Conservation (phyloP, 306 rosid species). For the Ormosia semicastrata region DNA sequence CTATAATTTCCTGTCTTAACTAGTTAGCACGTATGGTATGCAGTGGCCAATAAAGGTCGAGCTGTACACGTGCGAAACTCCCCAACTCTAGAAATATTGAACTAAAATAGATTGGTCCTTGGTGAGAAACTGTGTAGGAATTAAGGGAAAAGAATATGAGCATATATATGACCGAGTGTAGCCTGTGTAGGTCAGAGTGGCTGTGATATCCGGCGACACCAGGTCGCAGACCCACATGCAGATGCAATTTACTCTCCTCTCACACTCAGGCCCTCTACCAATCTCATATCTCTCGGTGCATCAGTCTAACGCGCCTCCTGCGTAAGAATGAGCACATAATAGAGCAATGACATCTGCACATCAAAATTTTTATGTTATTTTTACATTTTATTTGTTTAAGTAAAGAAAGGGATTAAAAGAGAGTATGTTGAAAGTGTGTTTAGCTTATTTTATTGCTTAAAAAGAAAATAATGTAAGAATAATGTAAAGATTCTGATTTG, state of each 20-base stretch:
- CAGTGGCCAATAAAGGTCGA: slow-evolving; percentile 32
- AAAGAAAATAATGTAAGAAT: too few species aligned
- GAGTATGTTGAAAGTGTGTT: too few species aligned
- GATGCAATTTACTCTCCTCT: not conserved
- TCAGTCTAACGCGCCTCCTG: not conserved
- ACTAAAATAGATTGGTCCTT: not conserved
- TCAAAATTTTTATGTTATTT: too few species aligned
- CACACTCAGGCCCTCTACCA: not conserved
- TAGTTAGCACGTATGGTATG: slow-evolving; percentile 23
- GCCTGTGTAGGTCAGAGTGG: slow-evolving; percentile 35
- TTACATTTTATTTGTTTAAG: too few species aligned
- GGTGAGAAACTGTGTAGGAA: slow-evolving; percentile 31
- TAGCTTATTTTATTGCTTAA: too few species aligned
- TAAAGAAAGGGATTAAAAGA: too few species aligned
- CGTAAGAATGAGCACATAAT: not conserved
- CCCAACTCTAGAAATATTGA: not conserved
- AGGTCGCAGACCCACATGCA: slow-evolving; percentile 57
- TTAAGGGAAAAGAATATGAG: slow-evolving; percentile 27
- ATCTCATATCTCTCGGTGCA: not conserved
- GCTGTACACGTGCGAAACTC: slow-evolving; percentile 67
- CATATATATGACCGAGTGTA: slow-evolving; percentile 2
- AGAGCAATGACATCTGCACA: too few species aligned
- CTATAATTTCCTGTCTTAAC: not conserved
- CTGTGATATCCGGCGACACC: slow-evolving; percentile 55
- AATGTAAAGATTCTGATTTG: too few species aligned